A percentile compares a stretch with the other conserved stretches of the same genome.
Evolutionary conservation across 352 stramenopile species (phyloP).

Genomic region (Aphanomyces euteiches): DNA sequence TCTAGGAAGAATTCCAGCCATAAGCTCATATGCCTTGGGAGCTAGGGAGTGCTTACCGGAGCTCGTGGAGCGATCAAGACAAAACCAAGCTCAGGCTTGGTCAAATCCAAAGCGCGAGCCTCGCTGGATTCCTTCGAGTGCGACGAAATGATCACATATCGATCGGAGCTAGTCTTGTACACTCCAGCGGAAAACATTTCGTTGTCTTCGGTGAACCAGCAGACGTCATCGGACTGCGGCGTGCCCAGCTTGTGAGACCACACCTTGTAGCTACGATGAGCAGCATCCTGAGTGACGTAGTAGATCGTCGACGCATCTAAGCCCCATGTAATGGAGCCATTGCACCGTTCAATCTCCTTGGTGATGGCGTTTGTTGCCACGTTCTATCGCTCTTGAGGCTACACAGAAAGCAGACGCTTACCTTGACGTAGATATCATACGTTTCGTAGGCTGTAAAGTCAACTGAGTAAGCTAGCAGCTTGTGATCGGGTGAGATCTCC

Average conservation of each 20-base stretch:
- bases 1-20: conserved; percentile 28
- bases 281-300: conserved; percentile 90
- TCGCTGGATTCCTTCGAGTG: conserved; percentile 91
- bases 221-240: conserved; percentile 60
- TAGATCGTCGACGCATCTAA: conserved; percentile 87
- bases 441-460: conserved; percentile 93
- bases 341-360: conserved; percentile 82
- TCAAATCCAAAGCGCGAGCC: conserved; percentile 68
- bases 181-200: conserved; percentile 92
- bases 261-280: conserved; percentile 91
- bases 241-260: conserved; percentile 88
- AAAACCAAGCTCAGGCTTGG: conserved; percentile 45
- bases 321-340: conserved; percentile 86
- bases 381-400: conserved; percentile 26
- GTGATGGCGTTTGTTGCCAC: conserved; percentile 56
- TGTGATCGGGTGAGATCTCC: conserved; percentile 82
- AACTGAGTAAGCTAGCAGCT: conserved; percentile 91
- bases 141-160: conserved; percentile 90
- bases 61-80: conserved; percentile 61
- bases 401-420: conserved; percentile 34
- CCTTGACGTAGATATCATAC: conserved; percentile 88
- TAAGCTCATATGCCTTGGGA: background rate
- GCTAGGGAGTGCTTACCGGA: background rate
- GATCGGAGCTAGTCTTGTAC: conserved; percentile 87
- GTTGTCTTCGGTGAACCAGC: conserved; percentile 95